Evolutionary conservation across 768 basidiomycete genomes (phyloP).

Genomic region (Leccinum pellstonianum): DNA sequence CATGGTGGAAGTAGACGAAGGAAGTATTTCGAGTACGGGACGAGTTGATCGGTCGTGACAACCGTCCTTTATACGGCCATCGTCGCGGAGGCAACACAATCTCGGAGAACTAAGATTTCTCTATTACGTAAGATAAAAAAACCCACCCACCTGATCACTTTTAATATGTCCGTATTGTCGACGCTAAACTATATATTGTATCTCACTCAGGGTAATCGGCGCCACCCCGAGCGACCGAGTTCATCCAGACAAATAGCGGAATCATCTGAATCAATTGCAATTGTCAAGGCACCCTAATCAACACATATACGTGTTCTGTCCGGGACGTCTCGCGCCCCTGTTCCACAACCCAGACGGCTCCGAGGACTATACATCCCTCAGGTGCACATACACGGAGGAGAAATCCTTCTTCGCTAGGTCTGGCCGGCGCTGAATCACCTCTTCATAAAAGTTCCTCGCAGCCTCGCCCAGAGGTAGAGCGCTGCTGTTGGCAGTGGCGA

Average conservation of each 20-base stretch:
- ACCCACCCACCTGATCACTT: neutral
- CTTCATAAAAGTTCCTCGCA: conserved; percentile 61
- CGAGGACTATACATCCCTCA: conserved; percentile 33
- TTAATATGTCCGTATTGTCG: conserved; percentile 1
- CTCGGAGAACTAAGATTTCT: conserved; percentile 6
- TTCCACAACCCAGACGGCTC: conserved; percentile 1
- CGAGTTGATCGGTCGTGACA: conserved; percentile 24
- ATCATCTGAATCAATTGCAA: neutral
- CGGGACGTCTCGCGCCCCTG: neutral
- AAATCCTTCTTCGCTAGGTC: conserved; percentile 74
- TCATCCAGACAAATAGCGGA: neutral
- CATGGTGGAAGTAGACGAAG: conserved; percentile 30
- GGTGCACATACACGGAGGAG: conserved; percentile 72
- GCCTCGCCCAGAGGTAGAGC: conserved; percentile 65
- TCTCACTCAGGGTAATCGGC: neutral
- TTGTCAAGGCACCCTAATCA: conserved; percentile 13
- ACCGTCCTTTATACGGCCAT: conserved; percentile 25
- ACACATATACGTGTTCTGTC: conserved; percentile 7
- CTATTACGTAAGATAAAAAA: conserved; percentile 20
- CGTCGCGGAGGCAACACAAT: conserved; percentile 27
- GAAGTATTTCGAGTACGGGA: conserved; percentile 1
- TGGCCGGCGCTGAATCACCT: conserved; percentile 51
- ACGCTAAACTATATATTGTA: neutral
- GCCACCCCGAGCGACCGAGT: neutral
- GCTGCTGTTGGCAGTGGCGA: conserved; percentile 48